Evolutionary conservation across 768 basidiomycete genomes (phyloP), one percentile per base, ranked within the genome.

Genomic region (Pleurotus salmoneostramineus): DNA sequence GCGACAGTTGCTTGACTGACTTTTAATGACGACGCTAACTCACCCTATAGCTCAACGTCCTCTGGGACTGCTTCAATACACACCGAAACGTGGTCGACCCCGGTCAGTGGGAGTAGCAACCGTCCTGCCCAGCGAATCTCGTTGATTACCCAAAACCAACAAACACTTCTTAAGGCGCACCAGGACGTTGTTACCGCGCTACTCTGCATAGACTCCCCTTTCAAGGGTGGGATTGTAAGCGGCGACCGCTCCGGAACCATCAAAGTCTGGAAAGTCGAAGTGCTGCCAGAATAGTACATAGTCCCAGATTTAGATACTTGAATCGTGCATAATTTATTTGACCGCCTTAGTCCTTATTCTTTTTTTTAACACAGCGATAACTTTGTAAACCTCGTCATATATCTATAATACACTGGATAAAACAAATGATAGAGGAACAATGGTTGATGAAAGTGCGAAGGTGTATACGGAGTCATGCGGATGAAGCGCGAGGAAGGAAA

Each of bases 161-260:
- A 95, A 66, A 88, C 87, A 55, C 75, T 97, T 17, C 75, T 98
- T 34, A 88, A 86, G 67, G 81, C 89, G 5, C 97, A 98, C 67
- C 93, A 94, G 63, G 95, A 98, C 66, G 84, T 93, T 2, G 84
- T 98, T 15, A 93, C 91, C 4, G 85, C 90, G 1, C 71, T 99
- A 36, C 85, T 85, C 0, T 91, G 89, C 61, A 85, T 99, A 55
- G 93, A 97, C 62, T 88, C 95, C 0, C 94, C 96, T 1, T 98
- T 98, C 72, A 82, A 91, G 56, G 94, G 93, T 27, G 91, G 93
- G 1, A 82, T 97, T 47, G 83, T 98, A n/a, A 94, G 89, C 61
- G 96, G 91, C 1, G 96, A 98, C 69, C 80, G 93, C 48, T 80
- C 88, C 17, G 97, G 97, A 3, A 86, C 87, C 15, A 81, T 98